Percentiles rank a stretch among this genome's conserved stretches.
Conservation (phyloP, 1,284 basidiomycete species). For the Exsudoporus floridanus region DNA sequence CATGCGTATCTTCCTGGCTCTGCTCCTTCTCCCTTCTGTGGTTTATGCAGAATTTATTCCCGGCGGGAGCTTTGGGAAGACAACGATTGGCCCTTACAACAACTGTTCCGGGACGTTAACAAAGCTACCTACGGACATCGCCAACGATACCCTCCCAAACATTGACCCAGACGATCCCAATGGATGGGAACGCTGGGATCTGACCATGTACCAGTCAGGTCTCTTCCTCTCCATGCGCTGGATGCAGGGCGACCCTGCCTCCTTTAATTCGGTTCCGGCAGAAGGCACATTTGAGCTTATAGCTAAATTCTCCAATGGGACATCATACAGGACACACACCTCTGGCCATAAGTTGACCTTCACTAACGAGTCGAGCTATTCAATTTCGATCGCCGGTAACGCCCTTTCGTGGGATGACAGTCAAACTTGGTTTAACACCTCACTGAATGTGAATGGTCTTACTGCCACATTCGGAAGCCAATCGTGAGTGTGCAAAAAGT, state of each 20-base stretch:
- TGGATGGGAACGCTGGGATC: constrained; percentile 14
- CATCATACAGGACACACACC: not conserved
- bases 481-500: not conserved
- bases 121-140: constrained; percentile 2
- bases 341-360: constrained; percentile 8
- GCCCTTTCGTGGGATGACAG: constrained; percentile 15
- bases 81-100: constrained; percentile 1
- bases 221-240: constrained; percentile 11
- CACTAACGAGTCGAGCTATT: constrained; percentile 8
- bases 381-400: constrained; percentile 13
- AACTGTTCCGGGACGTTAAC: not conserved
- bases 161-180: not conserved
- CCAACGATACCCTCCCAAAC: constrained; percentile 14
- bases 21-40: not conserved
- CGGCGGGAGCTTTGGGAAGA: not conserved
- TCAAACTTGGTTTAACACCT: constrained; percentile 17
- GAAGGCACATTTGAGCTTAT: constrained; percentile 8
- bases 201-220: constrained; percentile 9
- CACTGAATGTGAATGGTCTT: constrained; percentile 7
- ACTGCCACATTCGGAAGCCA: constrained; percentile 4
- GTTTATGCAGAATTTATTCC: not conserved
- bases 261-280: not conserved
- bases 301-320: constrained; percentile 10
- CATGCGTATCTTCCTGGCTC: not conserved
- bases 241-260: constrained; percentile 13